Evolutionary conservation across 2,329 filamentous ascomycete genomes (phyloP), one percentile per base, ranked within the genome.

Genomic region (Phyllosticta paracitricarpa): DNA sequence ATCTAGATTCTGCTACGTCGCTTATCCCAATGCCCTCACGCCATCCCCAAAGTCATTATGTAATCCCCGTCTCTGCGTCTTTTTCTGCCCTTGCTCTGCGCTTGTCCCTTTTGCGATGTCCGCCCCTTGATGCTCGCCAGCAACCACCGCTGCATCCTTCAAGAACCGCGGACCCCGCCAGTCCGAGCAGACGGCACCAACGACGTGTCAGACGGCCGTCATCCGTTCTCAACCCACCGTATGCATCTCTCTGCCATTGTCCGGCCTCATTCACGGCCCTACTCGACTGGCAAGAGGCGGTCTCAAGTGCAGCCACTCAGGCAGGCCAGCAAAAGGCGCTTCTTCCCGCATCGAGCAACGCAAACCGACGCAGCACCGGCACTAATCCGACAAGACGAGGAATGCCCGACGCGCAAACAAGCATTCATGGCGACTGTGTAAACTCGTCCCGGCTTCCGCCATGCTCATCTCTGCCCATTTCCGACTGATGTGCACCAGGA

Each of bases 21-120:
- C 40, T 48, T 48, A 48, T 54, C 54, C 19, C 25, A 30, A 48
- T 54, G 58, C 58, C 53, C 58, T 61, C 58, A 61, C 58, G 58
- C 58, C 54, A 61, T 61, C 52, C 54, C 24, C 17, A 25, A 51
- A 52, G 5, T 28, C 58, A 35, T 61, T 61, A 61, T 56, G 54
- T 61, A 61, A 61, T 61, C 54, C 54, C 33, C 58, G n/a, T 22
- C 26, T 22, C 19, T 48, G 40, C 40, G 14, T n/a, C 40, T 14
- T 48, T 48, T 48, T 48, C 40, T 48, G 40, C 40, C 40, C 40
- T 22, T 35, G 54, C 54, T 54, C 54, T 56, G 22, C 26, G 57
- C 57, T 25, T 51, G 51, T 51, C 30, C 28, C 51, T 48, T 22
- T 33, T 61, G 58, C 54, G 40, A 17, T 48, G 14, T n/a, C 14